Evolutionary conservation across 169 alveolate genomes (phyloP).

Genomic region (Plasmodium berghei): DNA sequence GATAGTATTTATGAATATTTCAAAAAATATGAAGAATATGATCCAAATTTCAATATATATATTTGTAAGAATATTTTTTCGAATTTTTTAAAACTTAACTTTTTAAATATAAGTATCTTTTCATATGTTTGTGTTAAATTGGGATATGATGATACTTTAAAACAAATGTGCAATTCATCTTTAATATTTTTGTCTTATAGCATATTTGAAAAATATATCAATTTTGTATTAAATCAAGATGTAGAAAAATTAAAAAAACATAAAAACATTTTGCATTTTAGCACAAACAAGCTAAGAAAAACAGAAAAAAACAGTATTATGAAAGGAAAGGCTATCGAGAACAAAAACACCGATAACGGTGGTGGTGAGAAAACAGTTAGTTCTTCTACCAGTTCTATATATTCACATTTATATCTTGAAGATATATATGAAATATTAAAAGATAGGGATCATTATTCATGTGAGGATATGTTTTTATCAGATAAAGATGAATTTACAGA

Average conservation of each 20-base stretch:
- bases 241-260: constrained; percentile 16
- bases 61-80: constrained; percentile 54
- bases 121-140: constrained; percentile 51
- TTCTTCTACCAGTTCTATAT: neutral
- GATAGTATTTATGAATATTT: constrained; percentile 29
- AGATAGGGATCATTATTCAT: neutral
- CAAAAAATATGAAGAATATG: constrained; percentile 28
- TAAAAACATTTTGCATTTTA: constrained; percentile 21
- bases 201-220: constrained; percentile 53
- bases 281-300: constrained; percentile 5
- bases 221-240: constrained; percentile 47
- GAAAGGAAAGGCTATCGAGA: too few species aligned
- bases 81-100: constrained; percentile 44
- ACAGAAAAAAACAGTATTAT: neutral
- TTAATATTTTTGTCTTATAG: constrained; percentile 36
- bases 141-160: constrained; percentile 53
- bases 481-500: constrained; percentile 55
- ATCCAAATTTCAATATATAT: constrained; percentile 51
- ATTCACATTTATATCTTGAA: constrained; percentile 15
- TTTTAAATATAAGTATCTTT: constrained; percentile 38
- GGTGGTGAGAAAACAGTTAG: neutral
- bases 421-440: constrained; percentile 49
- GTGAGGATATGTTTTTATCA: constrained; percentile 11
- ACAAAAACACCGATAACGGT: neutral
- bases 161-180: constrained; percentile 35